phyloP scores from a whole-genome alignment of 2,329 filamentous ascomycete genomes.

The Cladosporium sphaerospermum region DNA sequence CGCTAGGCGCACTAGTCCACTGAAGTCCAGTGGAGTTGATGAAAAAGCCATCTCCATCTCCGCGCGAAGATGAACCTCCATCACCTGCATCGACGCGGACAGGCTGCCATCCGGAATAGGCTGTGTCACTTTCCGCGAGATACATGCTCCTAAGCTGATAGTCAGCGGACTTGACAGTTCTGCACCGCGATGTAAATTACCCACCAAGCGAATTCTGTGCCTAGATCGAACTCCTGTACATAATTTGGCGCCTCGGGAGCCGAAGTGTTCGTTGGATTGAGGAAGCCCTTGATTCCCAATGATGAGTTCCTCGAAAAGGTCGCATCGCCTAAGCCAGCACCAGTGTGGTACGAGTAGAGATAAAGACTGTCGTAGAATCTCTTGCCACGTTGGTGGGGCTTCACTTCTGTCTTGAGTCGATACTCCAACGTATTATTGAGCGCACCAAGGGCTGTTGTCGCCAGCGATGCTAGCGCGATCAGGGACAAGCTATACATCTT shows the following conservation, averaged over 20 bases:
- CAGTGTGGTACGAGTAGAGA: slow-evolving; percentile 24
- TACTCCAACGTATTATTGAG: slow-evolving; percentile 25
- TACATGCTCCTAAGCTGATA: slow-evolving; percentile 1
- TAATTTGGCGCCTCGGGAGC: slow-evolving; percentile 17
- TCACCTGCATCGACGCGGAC: slow-evolving; percentile 27
- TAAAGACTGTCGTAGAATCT: slow-evolving; percentile 24
- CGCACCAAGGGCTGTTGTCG: slow-evolving; percentile 12
- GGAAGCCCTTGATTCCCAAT: slow-evolving; percentile 20
- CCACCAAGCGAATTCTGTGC: slow-evolving; percentile 23
- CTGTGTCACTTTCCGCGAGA: slow-evolving; percentile 16
- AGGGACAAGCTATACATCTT: slow-evolving; percentile 18
- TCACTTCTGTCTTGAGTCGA: slow-evolving; percentile 25
- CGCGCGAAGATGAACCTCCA: slow-evolving; percentile 10
- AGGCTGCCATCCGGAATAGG: slow-evolving; percentile 29
- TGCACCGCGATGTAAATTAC: not conserved
- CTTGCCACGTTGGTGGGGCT: slow-evolving; percentile 19
- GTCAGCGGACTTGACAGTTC: not conserved
- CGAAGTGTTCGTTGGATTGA: slow-evolving; percentile 21
- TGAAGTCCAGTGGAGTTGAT: slow-evolving; percentile 30
- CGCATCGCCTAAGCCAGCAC: slow-evolving; percentile 26
- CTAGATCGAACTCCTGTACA: slow-evolving; percentile 28
- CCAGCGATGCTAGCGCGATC: slow-evolving; percentile 16
- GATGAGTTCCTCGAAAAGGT: slow-evolving; percentile 17
- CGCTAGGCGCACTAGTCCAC: slow-evolving; percentile 18
- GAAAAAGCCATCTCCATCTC: slow-evolving; percentile 21